Percentiles rank a stretch among this genome's conserved stretches.
Conservation (phyloP, 2,329 filamentous ascomycete genomes). For the Hawksworthiomyces lignivorus region DNA sequence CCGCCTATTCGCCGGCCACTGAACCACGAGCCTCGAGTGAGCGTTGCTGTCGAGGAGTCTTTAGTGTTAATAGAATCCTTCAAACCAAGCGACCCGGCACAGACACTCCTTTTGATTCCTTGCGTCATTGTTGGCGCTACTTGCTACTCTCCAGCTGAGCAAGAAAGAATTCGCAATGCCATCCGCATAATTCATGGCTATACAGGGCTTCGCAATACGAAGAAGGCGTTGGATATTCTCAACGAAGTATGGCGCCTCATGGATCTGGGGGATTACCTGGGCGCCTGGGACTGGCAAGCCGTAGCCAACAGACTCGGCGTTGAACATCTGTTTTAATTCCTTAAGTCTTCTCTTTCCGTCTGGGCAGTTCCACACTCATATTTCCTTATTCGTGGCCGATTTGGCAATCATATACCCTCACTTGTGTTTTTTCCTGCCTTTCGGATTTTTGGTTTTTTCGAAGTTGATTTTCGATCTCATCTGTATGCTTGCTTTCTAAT, state of each 20-base stretch:
- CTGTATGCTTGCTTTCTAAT: no score
- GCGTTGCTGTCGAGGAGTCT: constrained; percentile 48
- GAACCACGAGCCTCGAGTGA: constrained; percentile 44
- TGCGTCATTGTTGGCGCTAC: constrained; percentile 55
- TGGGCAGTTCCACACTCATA: no score
- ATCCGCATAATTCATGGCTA: constrained; percentile 47
- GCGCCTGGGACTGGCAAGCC: constrained; percentile 58
- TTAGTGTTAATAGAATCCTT: constrained; percentile 48
- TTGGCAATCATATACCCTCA: no score
- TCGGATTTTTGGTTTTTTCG: no score
- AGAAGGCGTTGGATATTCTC: constrained; percentile 45
- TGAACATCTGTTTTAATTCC: constrained; percentile 46
- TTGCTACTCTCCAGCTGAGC: constrained; percentile 45
- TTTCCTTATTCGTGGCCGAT: no score
- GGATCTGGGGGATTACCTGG: constrained; percentile 48
- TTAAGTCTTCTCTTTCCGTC: no score
- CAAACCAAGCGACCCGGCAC: constrained; percentile 48
- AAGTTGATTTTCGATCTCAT: no score
- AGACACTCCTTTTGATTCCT: constrained; percentile 53
- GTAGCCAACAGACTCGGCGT: constrained; percentile 45
- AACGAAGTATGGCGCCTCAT: constrained; percentile 54
- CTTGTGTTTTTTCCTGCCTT: no score
- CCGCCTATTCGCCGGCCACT: constrained; percentile 39
- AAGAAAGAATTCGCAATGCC: constrained; percentile 42
- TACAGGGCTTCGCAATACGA: constrained; percentile 52